Conservation (phyloP, 2,329 filamentous ascomycete genomes). For the Alternaria ventricosa region DNA sequence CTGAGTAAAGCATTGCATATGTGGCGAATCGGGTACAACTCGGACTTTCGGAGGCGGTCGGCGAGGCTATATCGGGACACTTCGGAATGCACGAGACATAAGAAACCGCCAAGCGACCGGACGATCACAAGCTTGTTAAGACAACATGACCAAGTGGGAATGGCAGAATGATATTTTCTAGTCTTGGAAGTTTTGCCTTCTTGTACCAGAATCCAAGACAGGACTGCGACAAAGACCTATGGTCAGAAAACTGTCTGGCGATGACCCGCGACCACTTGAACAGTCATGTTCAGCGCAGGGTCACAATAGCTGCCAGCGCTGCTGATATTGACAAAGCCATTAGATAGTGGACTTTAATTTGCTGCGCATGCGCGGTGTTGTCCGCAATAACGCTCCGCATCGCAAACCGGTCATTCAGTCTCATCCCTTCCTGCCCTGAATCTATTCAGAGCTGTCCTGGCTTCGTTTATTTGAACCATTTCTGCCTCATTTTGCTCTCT, state of each 20-base stretch:
- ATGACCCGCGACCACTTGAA: neutral
- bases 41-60: conserved; percentile 16
- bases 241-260: neutral
- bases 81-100: neutral
- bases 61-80: conserved; percentile 8
- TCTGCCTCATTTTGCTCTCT: neutral
- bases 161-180: neutral
- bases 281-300: neutral
- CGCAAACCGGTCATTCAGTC: neutral
- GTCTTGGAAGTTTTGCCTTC: neutral
- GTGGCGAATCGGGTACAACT: conserved; percentile 11
- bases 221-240: neutral
- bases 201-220: neutral
- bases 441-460: neutral
- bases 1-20: neutral
- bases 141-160: neutral
- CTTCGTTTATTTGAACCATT: neutral
- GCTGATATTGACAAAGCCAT: too few species aligned
- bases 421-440: too few species aligned
- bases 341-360: too few species aligned
- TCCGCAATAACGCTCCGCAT: neutral
- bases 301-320: neutral
- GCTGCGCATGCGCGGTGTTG: neutral
- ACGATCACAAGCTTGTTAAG: neutral
- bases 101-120: neutral